Conservation (phyloP, 2,329 filamentous ascomycete species). For the Clarireedia paspali region DNA sequence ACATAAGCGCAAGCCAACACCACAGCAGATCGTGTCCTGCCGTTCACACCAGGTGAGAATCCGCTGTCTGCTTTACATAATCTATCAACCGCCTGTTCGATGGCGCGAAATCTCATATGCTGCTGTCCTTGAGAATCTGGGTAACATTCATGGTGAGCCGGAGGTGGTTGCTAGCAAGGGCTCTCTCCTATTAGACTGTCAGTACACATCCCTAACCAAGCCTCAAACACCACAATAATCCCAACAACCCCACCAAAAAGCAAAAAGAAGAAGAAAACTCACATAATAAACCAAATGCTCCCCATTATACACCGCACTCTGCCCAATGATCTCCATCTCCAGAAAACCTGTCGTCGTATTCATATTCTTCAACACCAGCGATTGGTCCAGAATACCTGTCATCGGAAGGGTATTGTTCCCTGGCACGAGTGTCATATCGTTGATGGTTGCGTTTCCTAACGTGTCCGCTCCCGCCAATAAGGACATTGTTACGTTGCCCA, state of each 20-base stretch:
- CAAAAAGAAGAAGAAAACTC: background rate
- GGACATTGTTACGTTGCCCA: conserved; percentile 51
- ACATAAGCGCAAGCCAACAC: too few relatives aligned
- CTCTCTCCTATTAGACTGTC: background rate
- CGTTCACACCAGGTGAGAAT: background rate
- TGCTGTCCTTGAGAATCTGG: background rate
- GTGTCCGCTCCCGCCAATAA: conserved; percentile 34
- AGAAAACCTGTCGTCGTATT: conserved; percentile 34
- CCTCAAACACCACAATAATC: background rate
- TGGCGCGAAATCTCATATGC: background rate
- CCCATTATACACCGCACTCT: conserved; percentile 39
- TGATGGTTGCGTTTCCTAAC: conserved; percentile 43
- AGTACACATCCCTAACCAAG: background rate
- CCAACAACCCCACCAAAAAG: background rate
- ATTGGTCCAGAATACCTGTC: conserved; percentile 39
- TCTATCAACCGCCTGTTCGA: background rate
- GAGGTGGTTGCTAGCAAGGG: background rate
- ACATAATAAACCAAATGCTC: conserved; percentile 45
- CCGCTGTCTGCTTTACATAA: background rate
- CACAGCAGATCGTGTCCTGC: background rate
- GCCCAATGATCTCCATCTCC: conserved; percentile 42
- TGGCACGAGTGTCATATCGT: conserved; percentile 43
- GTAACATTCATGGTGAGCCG: background rate
- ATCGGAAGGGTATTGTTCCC: conserved; percentile 46
- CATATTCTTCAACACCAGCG: conserved; percentile 26